Base-by-base conservation (phyloP, 2,329 filamentous ascomycete genomes). In the Xylaria sp. region DNA sequence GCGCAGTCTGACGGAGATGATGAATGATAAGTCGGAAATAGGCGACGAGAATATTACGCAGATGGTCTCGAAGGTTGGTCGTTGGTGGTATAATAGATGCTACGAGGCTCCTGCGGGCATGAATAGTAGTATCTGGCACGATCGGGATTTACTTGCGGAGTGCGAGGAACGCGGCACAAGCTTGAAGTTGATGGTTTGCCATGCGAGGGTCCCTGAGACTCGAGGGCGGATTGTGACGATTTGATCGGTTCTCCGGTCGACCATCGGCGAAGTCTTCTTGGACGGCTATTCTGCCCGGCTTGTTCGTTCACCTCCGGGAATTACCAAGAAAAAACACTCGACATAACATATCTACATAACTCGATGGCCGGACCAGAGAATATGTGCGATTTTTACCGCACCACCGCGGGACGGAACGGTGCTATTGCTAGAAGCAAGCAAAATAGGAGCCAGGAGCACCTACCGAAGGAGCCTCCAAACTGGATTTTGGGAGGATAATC, bases 61-160 rank as follows among this genome's bases (percentile, higher is more conserved):
- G 70, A 96, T 96, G 81, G 92, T 97, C 19, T 89, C 92, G 13
- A 88, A 87, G 63, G 93, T 97, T 9, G 93, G 92, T 1, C 83
- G 94, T 49, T 97, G 93, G 91, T 99, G 94, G 94, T 97, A 96
- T 75, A 90, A 86, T 8, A 85, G 89, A 55, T 97, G 93, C 78
- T 97, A 97, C 72, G 93, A 97, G 75, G 82, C 59, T 80, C 83
- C 3, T 79, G 86, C 7, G 74, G 83, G 60, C 75, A 80, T 79
- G 54, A 76, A 78, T 52, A 76, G 78, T 51, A 83, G 89, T 72
- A 90, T 97, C 66, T 97, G 92, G 88, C 82, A 80, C 52, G 89
- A 97, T 70, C 83, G 81, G 58, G 81, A 81, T 8, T 76, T 97
- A 34, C 78, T 97, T 52, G 79, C 84, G 13, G 94, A 99, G 76